Percentiles rank a stretch among this genome's conserved stretches.
These are phyloP conservation scores for Ophiostoma sp. DNA, from an alignment of 2,329 filamentous ascomycete genomes.

Conservation along the genomic window DNA sequence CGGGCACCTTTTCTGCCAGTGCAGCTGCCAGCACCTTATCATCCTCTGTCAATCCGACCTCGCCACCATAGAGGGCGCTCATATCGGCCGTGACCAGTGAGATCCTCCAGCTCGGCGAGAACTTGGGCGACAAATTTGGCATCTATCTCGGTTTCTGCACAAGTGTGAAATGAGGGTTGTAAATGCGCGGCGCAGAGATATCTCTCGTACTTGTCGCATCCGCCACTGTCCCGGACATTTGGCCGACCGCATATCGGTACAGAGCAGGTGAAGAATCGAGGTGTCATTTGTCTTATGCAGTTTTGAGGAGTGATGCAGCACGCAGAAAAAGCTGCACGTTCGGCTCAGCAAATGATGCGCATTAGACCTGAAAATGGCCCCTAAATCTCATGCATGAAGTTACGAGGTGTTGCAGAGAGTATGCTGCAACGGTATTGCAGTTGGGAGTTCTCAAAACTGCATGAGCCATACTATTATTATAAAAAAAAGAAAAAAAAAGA, in stretches of 20 bases:
- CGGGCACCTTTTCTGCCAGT: neutral
- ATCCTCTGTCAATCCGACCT: neutral
- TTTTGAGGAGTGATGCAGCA: too few relatives aligned
- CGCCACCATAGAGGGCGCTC: neutral
- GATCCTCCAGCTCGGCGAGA: neutral
- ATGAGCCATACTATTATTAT: too few relatives aligned
- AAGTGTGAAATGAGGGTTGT: too few relatives aligned
- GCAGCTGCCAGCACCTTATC: neutral
- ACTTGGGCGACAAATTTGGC: neutral
- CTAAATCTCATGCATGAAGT: too few relatives aligned
- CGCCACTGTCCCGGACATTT: neutral
- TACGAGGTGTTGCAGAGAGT: too few relatives aligned
- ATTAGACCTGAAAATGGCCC: too few relatives aligned
- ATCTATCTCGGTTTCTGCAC: neutral
- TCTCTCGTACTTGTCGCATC: neutral
- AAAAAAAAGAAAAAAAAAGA: too few relatives aligned
- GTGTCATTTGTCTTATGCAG: neutral
- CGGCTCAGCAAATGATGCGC: too few relatives aligned
- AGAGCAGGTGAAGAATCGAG: neutral
- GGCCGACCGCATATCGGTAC: neutral
- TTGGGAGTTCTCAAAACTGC: too few relatives aligned
- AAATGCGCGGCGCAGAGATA: neutral
- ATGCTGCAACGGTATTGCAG: too few relatives aligned
- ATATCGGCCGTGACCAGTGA: too few relatives aligned
- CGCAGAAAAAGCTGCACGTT: too few relatives aligned